Percentiles rank a stretch among this genome's conserved stretches.
Conservation (phyloP, 1,284 basidiomycete genomes). For the Salmacisia buchloeana region DNA sequence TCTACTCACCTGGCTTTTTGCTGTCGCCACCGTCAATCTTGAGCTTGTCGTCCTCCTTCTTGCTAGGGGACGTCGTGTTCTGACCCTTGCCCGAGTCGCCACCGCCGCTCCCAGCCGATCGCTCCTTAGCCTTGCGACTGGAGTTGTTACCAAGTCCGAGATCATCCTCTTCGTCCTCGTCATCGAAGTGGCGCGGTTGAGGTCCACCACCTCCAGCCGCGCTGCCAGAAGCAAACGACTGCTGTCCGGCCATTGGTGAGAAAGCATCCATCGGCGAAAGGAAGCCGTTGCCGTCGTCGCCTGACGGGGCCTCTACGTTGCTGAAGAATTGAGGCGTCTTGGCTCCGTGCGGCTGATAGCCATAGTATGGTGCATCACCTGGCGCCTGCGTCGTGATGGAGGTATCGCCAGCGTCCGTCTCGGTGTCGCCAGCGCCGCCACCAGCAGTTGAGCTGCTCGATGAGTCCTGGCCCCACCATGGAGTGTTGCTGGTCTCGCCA, state of each 20-base stretch:
- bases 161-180: constrained; percentile 74
- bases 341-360: constrained; percentile 38
- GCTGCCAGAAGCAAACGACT: too few relatives aligned
- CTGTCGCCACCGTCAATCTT: background rate
- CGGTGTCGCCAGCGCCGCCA: constrained; percentile 10
- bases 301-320: constrained; percentile 41
- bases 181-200: constrained; percentile 22
- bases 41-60: constrained; percentile 24
- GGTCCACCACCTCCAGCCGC: too few relatives aligned
- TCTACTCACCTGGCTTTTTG: constrained; percentile 16
- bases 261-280: constrained; percentile 76
- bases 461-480: constrained; percentile 3
- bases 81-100: background rate
- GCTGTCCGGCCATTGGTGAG: constrained; percentile 27
- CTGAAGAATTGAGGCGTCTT: constrained; percentile 35
- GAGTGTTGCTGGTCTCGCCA: constrained; percentile 2
- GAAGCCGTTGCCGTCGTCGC: constrained; percentile 55
- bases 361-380: constrained; percentile 29
- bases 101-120: background rate
- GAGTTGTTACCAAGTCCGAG: constrained; percentile 79
- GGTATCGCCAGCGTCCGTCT: constrained; percentile 11
- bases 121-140: background rate
- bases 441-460: background rate
- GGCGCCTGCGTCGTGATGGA: constrained; percentile 14
- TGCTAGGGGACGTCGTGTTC: constrained; percentile 17